Conservation (phyloP, 2,329 filamentous ascomycete genomes). For the Pseudonectria buxi region DNA sequence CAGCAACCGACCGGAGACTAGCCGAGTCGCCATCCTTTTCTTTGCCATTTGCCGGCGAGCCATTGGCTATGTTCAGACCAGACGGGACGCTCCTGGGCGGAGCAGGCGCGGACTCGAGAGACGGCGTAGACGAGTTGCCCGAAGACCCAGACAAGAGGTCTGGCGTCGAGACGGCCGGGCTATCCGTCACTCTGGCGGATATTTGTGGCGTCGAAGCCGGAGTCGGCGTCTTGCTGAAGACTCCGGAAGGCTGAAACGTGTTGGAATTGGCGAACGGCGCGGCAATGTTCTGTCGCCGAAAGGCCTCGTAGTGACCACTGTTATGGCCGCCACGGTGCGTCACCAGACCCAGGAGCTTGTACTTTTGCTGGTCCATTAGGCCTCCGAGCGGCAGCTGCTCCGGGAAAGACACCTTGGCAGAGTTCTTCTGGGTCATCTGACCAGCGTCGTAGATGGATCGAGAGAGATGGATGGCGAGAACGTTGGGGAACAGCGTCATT, state of each 20-base stretch:
- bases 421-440: constrained; percentile 79
- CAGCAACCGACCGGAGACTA: constrained; percentile 50
- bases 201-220: constrained; percentile 43
- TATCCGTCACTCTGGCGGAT: constrained; percentile 30
- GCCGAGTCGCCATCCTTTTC: constrained; percentile 42
- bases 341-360: constrained; percentile 79
- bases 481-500: constrained; percentile 79
- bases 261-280: constrained; percentile 77
- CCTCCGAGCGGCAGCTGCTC: constrained; percentile 79
- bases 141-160: constrained; percentile 38
- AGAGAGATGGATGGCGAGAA: constrained; percentile 87
- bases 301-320: constrained; percentile 95
- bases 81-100: constrained; percentile 27
- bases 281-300: constrained; percentile 75
- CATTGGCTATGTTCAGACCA: constrained; percentile 20
- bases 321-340: constrained; percentile 95
- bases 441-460: constrained; percentile 82
- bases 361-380: constrained; percentile 68
- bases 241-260: constrained; percentile 67
- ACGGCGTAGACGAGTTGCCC: constrained; percentile 30
- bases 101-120: constrained; percentile 26
- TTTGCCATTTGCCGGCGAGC: constrained; percentile 22
- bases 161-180: constrained; percentile 40
- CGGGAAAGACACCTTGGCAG: constrained; percentile 87
- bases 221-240: constrained; percentile 60